Evolutionary conservation across 129 eudicot genomes (phyloP).

Genomic region (Arctium minus): DNA sequence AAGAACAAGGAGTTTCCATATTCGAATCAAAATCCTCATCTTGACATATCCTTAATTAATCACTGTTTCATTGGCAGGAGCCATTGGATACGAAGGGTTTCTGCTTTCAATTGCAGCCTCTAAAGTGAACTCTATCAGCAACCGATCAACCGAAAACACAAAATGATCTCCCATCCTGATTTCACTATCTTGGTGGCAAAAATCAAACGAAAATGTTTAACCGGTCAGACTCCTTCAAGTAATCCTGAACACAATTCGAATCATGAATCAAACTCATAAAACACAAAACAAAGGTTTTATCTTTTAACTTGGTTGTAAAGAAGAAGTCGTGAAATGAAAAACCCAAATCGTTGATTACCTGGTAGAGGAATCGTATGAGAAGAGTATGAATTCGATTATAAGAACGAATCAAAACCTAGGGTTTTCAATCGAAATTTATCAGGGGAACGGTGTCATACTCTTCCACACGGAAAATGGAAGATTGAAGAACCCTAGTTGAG

Average conservation of each 20-base stretch:
- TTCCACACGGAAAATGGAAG: no score
- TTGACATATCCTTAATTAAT: conserved; percentile 77
- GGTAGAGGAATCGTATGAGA: no score
- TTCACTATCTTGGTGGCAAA: not conserved
- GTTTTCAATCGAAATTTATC: no score
- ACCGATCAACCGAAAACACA: conserved; percentile 83
- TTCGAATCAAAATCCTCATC: conserved; percentile 81
- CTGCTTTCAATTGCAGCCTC: conserved; percentile 86
- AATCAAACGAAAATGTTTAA: not conserved
- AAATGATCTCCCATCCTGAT: conserved; percentile 89
- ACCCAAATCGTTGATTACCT: no score
- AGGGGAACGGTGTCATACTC: no score
- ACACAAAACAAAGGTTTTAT: not conserved
- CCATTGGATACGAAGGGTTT: conserved; percentile 33
- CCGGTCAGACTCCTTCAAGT: not conserved
- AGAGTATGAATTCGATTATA: no score
- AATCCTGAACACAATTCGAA: conserved; percentile 25
- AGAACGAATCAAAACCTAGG: no score
- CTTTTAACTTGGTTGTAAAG: no score
- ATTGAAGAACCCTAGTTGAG: no score
- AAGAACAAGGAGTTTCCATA: conserved; percentile 96
- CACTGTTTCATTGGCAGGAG: conserved; percentile 10
- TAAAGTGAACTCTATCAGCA: conserved; percentile 87
- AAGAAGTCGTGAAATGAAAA: no score
- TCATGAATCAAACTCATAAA: not conserved